Percentiles rank a stretch among this genome's conserved stretches.
These are phyloP conservation scores for Xylaria nigripes DNA, from an alignment of 495 filamentous ascomycete species.

Conservation along the genomic window DNA sequence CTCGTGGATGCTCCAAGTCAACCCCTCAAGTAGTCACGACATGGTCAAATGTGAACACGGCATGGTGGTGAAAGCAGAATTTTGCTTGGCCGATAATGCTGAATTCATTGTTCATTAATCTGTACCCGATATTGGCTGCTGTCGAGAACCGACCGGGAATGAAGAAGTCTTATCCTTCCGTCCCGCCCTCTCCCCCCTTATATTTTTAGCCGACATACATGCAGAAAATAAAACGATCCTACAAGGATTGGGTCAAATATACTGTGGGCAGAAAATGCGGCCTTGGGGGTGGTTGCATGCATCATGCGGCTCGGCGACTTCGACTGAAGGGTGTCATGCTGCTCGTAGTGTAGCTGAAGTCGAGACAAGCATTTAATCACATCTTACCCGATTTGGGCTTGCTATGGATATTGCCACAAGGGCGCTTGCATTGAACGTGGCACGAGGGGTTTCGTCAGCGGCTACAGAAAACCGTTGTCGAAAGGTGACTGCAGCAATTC, in stretches of 20 bases:
- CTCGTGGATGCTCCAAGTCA: too few species aligned
- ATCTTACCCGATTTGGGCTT: neutral
- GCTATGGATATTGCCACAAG: neutral
- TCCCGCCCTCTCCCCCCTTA: neutral
- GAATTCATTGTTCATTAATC: neutral
- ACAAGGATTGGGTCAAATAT: neutral
- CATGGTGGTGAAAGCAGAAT: neutral
- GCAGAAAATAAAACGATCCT: neutral
- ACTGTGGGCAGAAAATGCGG: neutral
- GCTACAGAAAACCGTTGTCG: neutral
- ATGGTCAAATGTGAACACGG: neutral
- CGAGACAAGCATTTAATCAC: neutral
- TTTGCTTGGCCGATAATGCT: neutral
- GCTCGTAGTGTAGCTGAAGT: neutral
- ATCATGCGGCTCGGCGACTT: neutral
- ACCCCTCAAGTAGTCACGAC: neutral
- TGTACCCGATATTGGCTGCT: neutral
- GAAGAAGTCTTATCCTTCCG: neutral
- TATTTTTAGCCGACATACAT: neutral
- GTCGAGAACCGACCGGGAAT: neutral
- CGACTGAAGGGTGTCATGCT: neutral
- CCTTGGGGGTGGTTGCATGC: neutral
- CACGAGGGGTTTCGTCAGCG: neutral
- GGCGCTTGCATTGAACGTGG: neutral
- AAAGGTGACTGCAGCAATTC: neutral